Evolutionary conservation across 352 stramenopile species (phyloP).

Genomic region (Phytophthora lateralis): DNA sequence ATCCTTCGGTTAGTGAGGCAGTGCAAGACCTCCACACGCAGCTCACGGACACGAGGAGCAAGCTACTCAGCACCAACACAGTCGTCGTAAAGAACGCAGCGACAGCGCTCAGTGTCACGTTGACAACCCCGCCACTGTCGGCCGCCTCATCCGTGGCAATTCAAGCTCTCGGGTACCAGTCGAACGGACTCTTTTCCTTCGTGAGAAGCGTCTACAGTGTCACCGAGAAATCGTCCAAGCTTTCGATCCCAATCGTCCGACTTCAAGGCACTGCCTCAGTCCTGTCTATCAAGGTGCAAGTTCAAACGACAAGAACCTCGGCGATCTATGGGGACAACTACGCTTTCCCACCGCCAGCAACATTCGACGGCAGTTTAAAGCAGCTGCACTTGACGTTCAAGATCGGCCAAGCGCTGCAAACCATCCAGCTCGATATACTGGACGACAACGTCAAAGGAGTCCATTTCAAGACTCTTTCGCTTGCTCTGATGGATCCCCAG

Average conservation of each 20-base stretch:
- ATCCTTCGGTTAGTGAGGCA: constrained; percentile 53
- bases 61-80: constrained; percentile 32
- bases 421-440: constrained; percentile 55
- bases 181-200: constrained; percentile 70
- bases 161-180: constrained; percentile 60
- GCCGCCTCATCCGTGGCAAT: constrained; percentile 34
- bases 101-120: constrained; percentile 37
- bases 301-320: constrained; percentile 38
- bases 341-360: constrained; percentile 25
- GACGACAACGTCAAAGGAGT: constrained; percentile 47
- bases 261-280: constrained; percentile 50
- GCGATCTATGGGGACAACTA: constrained; percentile 53
- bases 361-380: constrained; percentile 28
- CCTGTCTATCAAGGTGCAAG: constrained; percentile 49
- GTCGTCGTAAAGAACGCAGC: constrained; percentile 41
- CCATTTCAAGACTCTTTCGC: constrained; percentile 60
- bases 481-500: constrained; percentile 40
- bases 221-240: constrained; percentile 51
- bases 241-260: constrained; percentile 56
- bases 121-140: constrained; percentile 23
- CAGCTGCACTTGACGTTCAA: constrained; percentile 61
- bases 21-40: constrained; percentile 51
- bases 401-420: constrained; percentile 47
- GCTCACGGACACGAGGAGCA: constrained; percentile 45
- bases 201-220: constrained; percentile 54